Evolutionary conservation across 345 rosid species (phyloP), one percentile per base, ranked within the genome.

Genomic region (Erucastrum elatum): DNA sequence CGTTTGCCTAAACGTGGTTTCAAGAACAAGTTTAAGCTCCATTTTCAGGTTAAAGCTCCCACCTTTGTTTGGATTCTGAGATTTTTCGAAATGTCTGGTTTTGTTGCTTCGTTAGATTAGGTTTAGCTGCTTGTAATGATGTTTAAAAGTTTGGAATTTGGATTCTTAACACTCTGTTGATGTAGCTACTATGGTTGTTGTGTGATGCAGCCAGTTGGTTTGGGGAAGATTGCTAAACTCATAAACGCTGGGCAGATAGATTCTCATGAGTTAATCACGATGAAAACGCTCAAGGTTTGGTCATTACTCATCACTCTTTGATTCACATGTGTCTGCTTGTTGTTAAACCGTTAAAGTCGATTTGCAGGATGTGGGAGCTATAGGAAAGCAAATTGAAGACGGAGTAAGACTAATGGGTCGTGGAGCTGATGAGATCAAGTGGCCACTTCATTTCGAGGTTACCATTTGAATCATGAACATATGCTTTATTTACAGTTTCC

Each of bases 391-490:
- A 83, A 93, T 95, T 77, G 78, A 88, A 88, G 96, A 95, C 44
- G 99, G 97, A 75, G 97, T 91, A 74, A 87, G 99, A 84, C 80
- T 95, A 84, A 91, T 91, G 98, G 97, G 94, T 5, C 93, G 99
- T 56, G 99, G 97, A 49, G 81, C 87, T 55, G 98, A 93, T 68
- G 85, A 91, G 68, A 93, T 95, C 82, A 82, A 90, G 66, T 95
- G 99, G 99, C 97, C 98, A 60, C 89, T 95, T 78, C 94, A 93
- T 85, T 87, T 93, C 11, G 97, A 95, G 98, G 98, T 92, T 68
- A 41, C 51, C 58, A 61, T 67, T 74, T 60, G 27, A 25, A 12
- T 67, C 35, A 27, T 35, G 21, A 63, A 35, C 12, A 17, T 51
- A 27, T 55, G 35, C 13, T 25, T 16, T 67, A 1, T 60, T 30